Evolutionary conservation across 2,329 filamentous ascomycete genomes (phyloP).

Genomic region (Arachnopeziza araneosa): DNA sequence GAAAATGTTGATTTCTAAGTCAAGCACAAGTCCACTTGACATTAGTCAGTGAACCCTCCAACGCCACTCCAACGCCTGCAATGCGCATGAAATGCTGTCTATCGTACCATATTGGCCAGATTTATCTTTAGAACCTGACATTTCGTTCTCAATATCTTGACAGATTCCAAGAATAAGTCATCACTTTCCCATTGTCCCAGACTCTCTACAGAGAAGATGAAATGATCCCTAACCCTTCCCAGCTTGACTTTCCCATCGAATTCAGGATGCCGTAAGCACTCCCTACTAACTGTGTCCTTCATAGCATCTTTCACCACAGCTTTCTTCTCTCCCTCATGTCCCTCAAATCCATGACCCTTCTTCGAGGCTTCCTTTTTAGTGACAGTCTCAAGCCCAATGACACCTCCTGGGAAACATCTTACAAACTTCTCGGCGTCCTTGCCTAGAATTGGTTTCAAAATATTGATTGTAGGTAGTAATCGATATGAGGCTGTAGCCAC

Average conservation of each 20-base stretch:
- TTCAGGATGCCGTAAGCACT: conserved; percentile 85
- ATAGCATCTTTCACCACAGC: conserved; percentile 84
- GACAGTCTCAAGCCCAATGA: conserved; percentile 74
- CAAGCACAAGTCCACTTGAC: conserved; percentile 7
- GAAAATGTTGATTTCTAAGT: neutral
- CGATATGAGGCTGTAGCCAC: conserved; percentile 93
- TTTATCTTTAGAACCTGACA: conserved; percentile 68
- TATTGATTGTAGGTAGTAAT: conserved; percentile 81
- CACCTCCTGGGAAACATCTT: conserved; percentile 81
- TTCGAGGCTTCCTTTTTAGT: conserved; percentile 58
- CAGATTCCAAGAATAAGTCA: conserved; percentile 83
- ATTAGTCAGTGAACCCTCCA: conserved; percentile 16
- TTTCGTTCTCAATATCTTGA: conserved; percentile 82
- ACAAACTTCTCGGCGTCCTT: conserved; percentile 84
- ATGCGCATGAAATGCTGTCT: conserved; percentile 19
- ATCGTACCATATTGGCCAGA: conserved; percentile 56
- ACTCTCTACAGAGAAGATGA: conserved; percentile 95
- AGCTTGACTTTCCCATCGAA: conserved; percentile 95
- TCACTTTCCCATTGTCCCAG: conserved; percentile 93
- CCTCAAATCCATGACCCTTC: conserved; percentile 61
- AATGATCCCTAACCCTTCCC: conserved; percentile 85
- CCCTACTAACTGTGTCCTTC: conserved; percentile 91
- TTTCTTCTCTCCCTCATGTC: conserved; percentile 73
- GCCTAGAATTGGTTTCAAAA: conserved; percentile 77
- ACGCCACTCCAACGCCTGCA: conserved; percentile 29